Conservation (phyloP, 306 rosid species). For the Ormosia semicastrata region DNA sequence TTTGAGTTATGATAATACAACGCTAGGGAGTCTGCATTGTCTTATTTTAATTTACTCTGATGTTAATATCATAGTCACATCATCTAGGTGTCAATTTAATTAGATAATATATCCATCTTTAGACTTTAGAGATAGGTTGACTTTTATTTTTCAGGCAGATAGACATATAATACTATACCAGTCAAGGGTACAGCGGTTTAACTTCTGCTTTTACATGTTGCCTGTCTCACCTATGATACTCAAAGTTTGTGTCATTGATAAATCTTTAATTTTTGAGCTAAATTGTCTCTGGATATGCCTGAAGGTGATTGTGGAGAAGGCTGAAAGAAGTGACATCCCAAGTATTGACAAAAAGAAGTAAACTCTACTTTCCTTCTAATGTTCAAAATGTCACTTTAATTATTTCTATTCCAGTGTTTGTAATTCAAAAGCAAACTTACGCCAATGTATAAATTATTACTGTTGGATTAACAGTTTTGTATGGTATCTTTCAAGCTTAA, state of each 20-base stretch:
- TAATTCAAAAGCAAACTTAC: neutral
- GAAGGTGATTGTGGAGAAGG: conserved; percentile 95
- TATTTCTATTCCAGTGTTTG: neutral
- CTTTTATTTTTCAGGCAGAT: conserved; percentile 3
- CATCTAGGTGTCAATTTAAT: neutral
- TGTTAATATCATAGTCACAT: neutral
- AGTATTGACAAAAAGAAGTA: conserved; percentile 94
- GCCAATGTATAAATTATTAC: neutral
- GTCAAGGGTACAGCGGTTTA: neutral
- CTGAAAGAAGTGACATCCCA: conserved; percentile 92
- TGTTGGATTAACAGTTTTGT: neutral
- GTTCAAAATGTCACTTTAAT: conserved; percentile 12
- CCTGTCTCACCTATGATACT: neutral
- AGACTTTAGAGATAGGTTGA: neutral
- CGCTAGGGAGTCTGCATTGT: neutral
- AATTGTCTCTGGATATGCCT: conserved; percentile 32
- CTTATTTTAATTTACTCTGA: neutral
- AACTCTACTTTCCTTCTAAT: conserved; percentile 28
- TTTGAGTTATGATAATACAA: neutral
- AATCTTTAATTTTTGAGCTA: neutral
- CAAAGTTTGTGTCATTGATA: neutral
- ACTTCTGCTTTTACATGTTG: neutral
- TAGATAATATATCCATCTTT: neutral
- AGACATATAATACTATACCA: neutral
- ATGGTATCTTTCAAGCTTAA: too few species aligned